Evolutionary conservation across 228 moss, liverwort and hornwort species (phyloP).

Genomic region (Sphagnum fallax): DNA sequence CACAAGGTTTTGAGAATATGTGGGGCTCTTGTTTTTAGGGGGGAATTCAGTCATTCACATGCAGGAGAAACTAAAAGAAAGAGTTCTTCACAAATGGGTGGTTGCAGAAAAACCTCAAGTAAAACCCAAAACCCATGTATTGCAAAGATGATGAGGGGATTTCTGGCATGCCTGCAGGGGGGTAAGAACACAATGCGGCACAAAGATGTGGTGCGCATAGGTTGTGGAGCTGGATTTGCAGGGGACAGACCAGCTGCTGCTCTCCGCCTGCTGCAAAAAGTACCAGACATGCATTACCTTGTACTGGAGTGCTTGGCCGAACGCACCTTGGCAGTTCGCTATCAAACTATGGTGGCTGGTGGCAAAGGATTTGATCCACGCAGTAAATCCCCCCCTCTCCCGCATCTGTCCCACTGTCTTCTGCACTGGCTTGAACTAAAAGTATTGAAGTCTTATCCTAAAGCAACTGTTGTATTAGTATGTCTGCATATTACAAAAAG

Average conservation of each 20-base stretch:
- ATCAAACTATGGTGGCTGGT: slow-evolving; percentile 56
- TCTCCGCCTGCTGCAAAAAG: slow-evolving; percentile 43
- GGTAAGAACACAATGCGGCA: slow-evolving; percentile 21
- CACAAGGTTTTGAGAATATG: too few relatives aligned
- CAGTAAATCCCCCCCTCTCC: slow-evolving; percentile 19
- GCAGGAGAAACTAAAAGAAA: too few relatives aligned
- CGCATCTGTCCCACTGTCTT: neutral
- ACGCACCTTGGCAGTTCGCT: slow-evolving; percentile 70
- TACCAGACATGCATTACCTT: slow-evolving; percentile 63
- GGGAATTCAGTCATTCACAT: too few relatives aligned
- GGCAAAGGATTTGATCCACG: slow-evolving; percentile 82
- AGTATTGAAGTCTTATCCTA: too few relatives aligned
- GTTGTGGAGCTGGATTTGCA: slow-evolving; percentile 81
- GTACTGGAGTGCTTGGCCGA: slow-evolving; percentile 82
- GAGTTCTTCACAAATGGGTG: too few relatives aligned
- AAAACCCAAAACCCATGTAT: too few relatives aligned
- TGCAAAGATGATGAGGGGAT: too few relatives aligned
- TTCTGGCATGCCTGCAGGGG: neutral
- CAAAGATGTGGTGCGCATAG: slow-evolving; percentile 51
- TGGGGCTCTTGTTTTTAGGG: too few relatives aligned
- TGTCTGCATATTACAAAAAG: too few relatives aligned
- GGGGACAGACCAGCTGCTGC: slow-evolving; percentile 73
- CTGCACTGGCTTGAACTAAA: too few relatives aligned
- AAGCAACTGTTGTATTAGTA: too few relatives aligned
- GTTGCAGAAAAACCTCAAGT: too few relatives aligned